phyloP scores from a whole-genome alignment of 2,329 filamentous ascomycete species.

The Metarhizium guizhouense region DNA sequence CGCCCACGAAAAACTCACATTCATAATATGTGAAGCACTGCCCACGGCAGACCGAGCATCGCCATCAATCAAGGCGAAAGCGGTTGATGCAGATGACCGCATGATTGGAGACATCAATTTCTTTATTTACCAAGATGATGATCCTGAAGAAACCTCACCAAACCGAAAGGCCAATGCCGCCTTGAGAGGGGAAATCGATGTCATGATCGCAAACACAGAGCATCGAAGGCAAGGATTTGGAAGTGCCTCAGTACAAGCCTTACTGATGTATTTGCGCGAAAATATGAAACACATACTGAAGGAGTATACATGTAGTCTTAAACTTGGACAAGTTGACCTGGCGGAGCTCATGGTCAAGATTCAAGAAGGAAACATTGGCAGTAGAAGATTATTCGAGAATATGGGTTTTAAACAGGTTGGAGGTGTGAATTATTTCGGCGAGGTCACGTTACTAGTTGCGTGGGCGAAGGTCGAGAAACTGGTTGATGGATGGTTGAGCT shows the following conservation, averaged over 20 bases:
- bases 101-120: conserved; percentile 76
- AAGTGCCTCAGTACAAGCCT: conserved; percentile 51
- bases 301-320: conserved; percentile 26
- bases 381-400: conserved; percentile 40
- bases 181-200: conserved; percentile 65
- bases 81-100: conserved; percentile 41
- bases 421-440: conserved; percentile 50
- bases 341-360: conserved; percentile 46
- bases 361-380: conserved; percentile 44
- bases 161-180: neutral
- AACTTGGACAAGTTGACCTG: conserved; percentile 6
- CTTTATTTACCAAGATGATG: conserved; percentile 49
- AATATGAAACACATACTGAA: conserved; percentile 45
- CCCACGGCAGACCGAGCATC: neutral
- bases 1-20: conserved; percentile 82
- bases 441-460: conserved; percentile 41
- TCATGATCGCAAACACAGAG: conserved; percentile 65
- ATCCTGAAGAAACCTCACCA: neutral
- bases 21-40: conserved; percentile 63
- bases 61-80: conserved; percentile 20
- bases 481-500: conserved; percentile 16
- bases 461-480: conserved; percentile 17
- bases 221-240: conserved; percentile 58
- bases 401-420: conserved; percentile 45
- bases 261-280: conserved; percentile 58